phyloP scores from a whole-genome alignment of 2,329 filamentous ascomycete genomes.

The Colletotrichum nymphaeae region DNA sequence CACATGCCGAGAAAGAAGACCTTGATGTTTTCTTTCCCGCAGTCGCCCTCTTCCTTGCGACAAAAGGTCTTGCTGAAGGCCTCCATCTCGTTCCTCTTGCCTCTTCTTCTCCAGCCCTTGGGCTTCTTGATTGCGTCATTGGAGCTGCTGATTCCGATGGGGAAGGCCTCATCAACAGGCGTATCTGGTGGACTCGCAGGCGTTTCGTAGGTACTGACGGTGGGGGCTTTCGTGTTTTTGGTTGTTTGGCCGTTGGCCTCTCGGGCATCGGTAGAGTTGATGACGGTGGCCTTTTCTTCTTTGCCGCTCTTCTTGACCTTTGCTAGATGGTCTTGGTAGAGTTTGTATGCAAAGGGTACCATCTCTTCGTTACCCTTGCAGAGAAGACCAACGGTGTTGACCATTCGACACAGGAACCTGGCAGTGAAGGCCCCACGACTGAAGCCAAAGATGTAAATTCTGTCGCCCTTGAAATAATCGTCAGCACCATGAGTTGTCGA shows the following conservation, averaged over 20 bases:
- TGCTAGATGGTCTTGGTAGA: slow-evolving; percentile 50
- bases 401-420: slow-evolving; percentile 62
- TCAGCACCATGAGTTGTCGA: not conserved
- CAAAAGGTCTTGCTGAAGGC: slow-evolving; percentile 62
- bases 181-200: not conserved
- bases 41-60: slow-evolving; percentile 43
- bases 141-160: not conserved
- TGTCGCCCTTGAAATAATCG: slow-evolving; percentile 49
- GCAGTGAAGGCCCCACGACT: slow-evolving; percentile 64
- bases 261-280: not conserved
- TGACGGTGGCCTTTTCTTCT: not conserved
- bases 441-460: slow-evolving; percentile 67
- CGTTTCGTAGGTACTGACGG: not conserved
- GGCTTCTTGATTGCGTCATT: slow-evolving; percentile 15
- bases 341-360: slow-evolving; percentile 59
- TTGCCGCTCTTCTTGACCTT: slow-evolving; percentile 42
- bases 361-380: slow-evolving; percentile 65
- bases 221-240: not conserved
- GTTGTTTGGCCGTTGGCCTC: no score
- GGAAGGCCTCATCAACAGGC: not conserved
- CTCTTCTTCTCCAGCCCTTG: not conserved
- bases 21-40: slow-evolving; percentile 49
- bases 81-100: slow-evolving; percentile 44
- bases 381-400: slow-evolving; percentile 60
- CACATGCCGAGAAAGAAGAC: slow-evolving; percentile 66